Evolutionary conservation across 2,329 filamentous ascomycete species (phyloP).

Genomic region (Penicillium brevicompactum): DNA sequence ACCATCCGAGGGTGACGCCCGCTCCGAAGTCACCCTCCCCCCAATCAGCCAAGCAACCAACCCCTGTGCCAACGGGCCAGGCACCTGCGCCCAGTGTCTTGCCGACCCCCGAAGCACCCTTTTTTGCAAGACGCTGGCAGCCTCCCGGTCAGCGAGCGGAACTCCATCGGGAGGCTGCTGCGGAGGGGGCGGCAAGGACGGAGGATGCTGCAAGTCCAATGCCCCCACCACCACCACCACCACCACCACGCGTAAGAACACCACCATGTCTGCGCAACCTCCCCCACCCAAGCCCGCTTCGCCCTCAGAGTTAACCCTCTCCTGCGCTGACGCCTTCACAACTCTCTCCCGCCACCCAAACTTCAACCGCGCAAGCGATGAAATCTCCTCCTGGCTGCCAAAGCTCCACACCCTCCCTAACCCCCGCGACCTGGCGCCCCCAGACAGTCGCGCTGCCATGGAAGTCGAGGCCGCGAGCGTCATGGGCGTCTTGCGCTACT

Average conservation of each 20-base stretch:
- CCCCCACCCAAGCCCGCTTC: slow-evolving; percentile 29
- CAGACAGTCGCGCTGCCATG: slow-evolving; percentile 56
- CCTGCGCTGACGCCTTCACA: slow-evolving; percentile 77
- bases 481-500: slow-evolving; percentile 81
- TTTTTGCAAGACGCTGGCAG: slow-evolving; percentile 80
- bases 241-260: slow-evolving; percentile 25
- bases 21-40: slow-evolving; percentile 52
- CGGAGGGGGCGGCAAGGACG: slow-evolving; percentile 62
- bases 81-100: slow-evolving; percentile 77
- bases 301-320: slow-evolving; percentile 50
- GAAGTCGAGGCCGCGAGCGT: slow-evolving; percentile 83
- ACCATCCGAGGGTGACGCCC: slow-evolving; percentile 60
- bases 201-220: slow-evolving; percentile 62
- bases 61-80: slow-evolving; percentile 67
- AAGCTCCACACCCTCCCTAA: slow-evolving; percentile 64
- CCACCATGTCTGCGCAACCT: slow-evolving; percentile 23
- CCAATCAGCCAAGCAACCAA: slow-evolving; percentile 41
- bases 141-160: slow-evolving; percentile 49
- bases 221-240: slow-evolving; percentile 26
- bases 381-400: slow-evolving; percentile 75
- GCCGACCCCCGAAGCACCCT: slow-evolving; percentile 77
- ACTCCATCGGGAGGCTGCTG: slow-evolving; percentile 59
- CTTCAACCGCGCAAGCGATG: slow-evolving; percentile 72
- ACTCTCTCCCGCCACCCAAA: slow-evolving; percentile 75
- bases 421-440: slow-evolving; percentile 37